These are phyloP conservation scores for Cornus kousa DNA, from an alignment of 148 eudicot species.

Conservation along the genomic window DNA sequence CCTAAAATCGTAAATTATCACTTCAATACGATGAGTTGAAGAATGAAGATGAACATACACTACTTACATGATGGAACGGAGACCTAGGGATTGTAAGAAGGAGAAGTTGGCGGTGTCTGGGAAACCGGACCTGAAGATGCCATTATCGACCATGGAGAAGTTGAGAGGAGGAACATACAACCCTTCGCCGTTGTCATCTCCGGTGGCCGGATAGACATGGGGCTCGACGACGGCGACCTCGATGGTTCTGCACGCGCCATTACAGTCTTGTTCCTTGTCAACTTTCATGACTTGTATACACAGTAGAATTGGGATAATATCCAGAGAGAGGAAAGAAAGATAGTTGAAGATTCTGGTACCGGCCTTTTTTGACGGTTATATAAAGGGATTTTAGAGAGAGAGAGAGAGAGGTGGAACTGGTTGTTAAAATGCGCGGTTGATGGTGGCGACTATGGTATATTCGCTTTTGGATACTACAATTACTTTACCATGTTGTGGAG, in stretches of 20 bases:
- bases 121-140: slow-evolving; percentile 84
- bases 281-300: slow-evolving; percentile 13
- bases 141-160: slow-evolving; percentile 80
- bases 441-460: slow-evolving; percentile 14
- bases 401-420: neutral
- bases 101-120: slow-evolving; percentile 69
- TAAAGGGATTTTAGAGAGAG: neutral
- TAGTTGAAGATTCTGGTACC: slow-evolving; percentile 6
- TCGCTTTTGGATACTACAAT: no score
- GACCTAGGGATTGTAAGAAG: slow-evolving; percentile 73
- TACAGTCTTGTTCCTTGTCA: slow-evolving; percentile 11
- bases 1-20: neutral
- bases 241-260: slow-evolving; percentile 34
- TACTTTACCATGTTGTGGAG: no score
- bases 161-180: slow-evolving; percentile 69
- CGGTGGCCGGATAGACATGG: neutral
- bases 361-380: slow-evolving; percentile 8
- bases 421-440: neutral
- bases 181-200: slow-evolving; percentile 23
- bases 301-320: no score
- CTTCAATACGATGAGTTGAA: no score
- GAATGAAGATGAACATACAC: neutral
- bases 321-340: neutral
- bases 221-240: slow-evolving; percentile 32
- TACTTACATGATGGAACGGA: slow-evolving; percentile 78